Evolutionary conservation across 2,329 filamentous ascomycete genomes (phyloP), one percentile per base, ranked within the genome.

Genomic region (Aotearoamyces nothofagi): DNA sequence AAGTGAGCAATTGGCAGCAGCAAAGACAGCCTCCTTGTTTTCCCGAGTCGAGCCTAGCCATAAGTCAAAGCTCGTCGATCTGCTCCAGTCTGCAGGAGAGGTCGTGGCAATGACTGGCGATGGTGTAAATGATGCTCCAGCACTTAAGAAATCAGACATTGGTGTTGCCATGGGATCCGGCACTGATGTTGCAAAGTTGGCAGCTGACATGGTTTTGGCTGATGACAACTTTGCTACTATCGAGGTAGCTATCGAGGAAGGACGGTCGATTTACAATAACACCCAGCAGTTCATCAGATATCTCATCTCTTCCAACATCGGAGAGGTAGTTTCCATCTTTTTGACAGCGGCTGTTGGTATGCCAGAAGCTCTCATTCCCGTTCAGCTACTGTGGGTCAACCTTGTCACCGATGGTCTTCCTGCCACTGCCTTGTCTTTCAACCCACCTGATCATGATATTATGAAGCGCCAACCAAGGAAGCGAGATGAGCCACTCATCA

Each of bases 221-320:
- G 92, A 98, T 57, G 84, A 94, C 59, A 98, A 98, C 64, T 98
- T 98, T 54, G 90, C 90, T 37, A 98, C 90, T 3, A 98, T 98
- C 42, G 82, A 93, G 53, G 66, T 83, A 32, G 90, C 90, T 27
- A 86, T 98, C 39, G 90, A 98, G 53, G 90, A 98, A 58, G 90
- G 90, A 30, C 79, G 90, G 38, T 86, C 86, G 39, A 98, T 98
- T 58, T 98, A 94, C 69, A 96, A 90, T 75, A 98, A 98, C 66
- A 98, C 90, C 5, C 90, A 98, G 53, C 90, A 98, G 54, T 98
- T 98, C 57, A 98, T 98, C 57, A 82, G 92, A 27, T 98, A 98
- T 54, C 69, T 98, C 36, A 98, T 98, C 53, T 96, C 87, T 6
- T 96, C 87, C 39, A 98, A 98, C 61, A 98, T 98, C 41, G 92